Base-by-base conservation (phyloP, 768 basidiomycete genomes). In the Lactifluus subvellereus region DNA sequence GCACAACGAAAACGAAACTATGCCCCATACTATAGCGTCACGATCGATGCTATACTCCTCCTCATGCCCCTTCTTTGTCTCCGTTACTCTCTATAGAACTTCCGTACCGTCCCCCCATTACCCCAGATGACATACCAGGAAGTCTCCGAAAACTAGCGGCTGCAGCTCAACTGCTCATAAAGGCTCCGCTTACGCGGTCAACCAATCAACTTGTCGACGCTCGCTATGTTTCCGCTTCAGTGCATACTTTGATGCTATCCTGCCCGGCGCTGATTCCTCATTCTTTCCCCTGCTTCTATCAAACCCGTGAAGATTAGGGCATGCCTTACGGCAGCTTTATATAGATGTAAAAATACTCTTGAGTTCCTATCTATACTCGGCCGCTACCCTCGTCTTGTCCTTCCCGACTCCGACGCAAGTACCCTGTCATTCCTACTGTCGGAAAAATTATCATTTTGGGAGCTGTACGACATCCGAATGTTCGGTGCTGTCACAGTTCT, bases 161-260 rank as follows among this genome's bases (percentile, higher is more conserved):
- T 51, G 48, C 40, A 55, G 22, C 63, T 64, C 63, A 60, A 38
- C 54, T 55, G 54, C 52, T 16, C 62, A 50, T 3, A 18, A 6
- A 4, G 9, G 13, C 50, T 51, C 50, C 33, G 55, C 33, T 27
- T 48, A 32, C 4, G 40, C 33, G 6, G 42, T 49, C n/a, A 18
- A 33, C 45, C 37, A n/a, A 53, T 59, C 48, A 27, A 54, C 51
- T 60, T 40, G 56, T 57, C 51, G 48, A 61, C 30, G 6, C 48
- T 38, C 18, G n/a, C 22, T 43, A 9, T 22, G 32, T 51, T 27
- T 35, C 37, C 40, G 49, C 14, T 20, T 49, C 35, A 48, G 22
- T 48, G 47, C 22, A 42, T 20, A 32, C 20, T 54, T 35, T 49
- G 40, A 9, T 60, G 20, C 22, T 37, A 50, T 50, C 32, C 38